A percentile compares a stretch with the other conserved stretches of the same genome.
These are phyloP conservation scores for Jamesozyma spencerorum DNA, from an alignment of 805 yeast species.

Conservation along the genomic window DNA sequence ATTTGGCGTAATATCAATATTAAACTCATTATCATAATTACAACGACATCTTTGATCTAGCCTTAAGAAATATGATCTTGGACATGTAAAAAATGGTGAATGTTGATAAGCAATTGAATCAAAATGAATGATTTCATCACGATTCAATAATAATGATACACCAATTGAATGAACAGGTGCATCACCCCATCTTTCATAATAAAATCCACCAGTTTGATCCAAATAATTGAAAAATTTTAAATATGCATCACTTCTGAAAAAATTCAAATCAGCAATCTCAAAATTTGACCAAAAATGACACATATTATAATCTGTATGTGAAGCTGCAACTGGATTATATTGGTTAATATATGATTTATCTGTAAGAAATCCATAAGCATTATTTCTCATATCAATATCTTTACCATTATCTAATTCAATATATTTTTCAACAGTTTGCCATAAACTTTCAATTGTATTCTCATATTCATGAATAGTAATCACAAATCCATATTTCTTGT, in stretches of 20 bases:
- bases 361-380: conserved; percentile 36
- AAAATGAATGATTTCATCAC: conserved; percentile 61
- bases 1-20: conserved; percentile 36
- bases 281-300: conserved; percentile 89
- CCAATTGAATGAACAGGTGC: conserved; percentile 85
- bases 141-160: conserved; percentile 48
- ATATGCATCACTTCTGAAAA: conserved; percentile 62
- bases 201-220: conserved; percentile 66
- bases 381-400: conserved; percentile 28
- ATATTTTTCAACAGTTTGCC: conserved; percentile 65
- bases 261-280: conserved; percentile 63
- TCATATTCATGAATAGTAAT: conserved; percentile 74
- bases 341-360: conserved; percentile 41
- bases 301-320: conserved; percentile 52
- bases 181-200: conserved; percentile 92
- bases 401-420: conserved; percentile 41
- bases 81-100: conserved; percentile 58
- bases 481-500: conserved; percentile 81
- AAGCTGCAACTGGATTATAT: conserved; percentile 34
- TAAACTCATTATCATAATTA: conserved; percentile 37
- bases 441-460: conserved; percentile 78
- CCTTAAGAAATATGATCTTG: conserved; percentile 41
- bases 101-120: conserved; percentile 76
- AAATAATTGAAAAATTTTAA: conserved; percentile 50
- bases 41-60: conserved; percentile 54